Evolutionary conservation across 805 yeast genomes (phyloP).

Genomic region (Cyberlindnera amylophila): DNA sequence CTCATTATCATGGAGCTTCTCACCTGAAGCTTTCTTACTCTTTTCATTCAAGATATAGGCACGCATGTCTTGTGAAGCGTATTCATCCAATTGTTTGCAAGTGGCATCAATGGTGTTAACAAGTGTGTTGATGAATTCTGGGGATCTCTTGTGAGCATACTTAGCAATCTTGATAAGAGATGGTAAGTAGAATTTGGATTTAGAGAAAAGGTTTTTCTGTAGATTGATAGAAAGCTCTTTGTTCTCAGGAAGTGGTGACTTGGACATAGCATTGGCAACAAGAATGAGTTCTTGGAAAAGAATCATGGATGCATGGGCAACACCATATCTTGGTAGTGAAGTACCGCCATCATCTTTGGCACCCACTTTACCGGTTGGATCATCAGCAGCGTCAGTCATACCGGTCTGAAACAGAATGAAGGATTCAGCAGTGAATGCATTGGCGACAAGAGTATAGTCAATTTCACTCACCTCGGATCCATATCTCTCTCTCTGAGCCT

Average conservation of each 20-base stretch:
- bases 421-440: conserved; percentile 57
- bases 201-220: conserved; percentile 66
- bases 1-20: conserved; percentile 24
- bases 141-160: conserved; percentile 58
- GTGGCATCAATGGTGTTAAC: conserved; percentile 63
- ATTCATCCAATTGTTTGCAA: conserved; percentile 63
- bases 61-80: conserved; percentile 52
- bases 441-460: conserved; percentile 45
- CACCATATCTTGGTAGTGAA: conserved; percentile 38
- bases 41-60: conserved; percentile 46
- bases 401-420: conserved; percentile 43
- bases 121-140: conserved; percentile 54
- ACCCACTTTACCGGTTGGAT: neutral
- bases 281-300: conserved; percentile 62
- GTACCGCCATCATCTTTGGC: neutral
- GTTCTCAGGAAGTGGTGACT: conserved; percentile 39
- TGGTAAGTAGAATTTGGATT: conserved; percentile 49
- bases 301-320: conserved; percentile 66
- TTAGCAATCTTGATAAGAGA: conserved; percentile 57
- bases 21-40: conserved; percentile 26
- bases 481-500: conserved; percentile 49
- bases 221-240: conserved; percentile 55
- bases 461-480: conserved; percentile 24
- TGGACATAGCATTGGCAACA: conserved; percentile 38
- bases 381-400: neutral